Percentiles rank a stretch among this genome's conserved stretches.
Evolutionary conservation across 306 rosid genomes (phyloP).

Genomic region (Acacia confusa): DNA sequence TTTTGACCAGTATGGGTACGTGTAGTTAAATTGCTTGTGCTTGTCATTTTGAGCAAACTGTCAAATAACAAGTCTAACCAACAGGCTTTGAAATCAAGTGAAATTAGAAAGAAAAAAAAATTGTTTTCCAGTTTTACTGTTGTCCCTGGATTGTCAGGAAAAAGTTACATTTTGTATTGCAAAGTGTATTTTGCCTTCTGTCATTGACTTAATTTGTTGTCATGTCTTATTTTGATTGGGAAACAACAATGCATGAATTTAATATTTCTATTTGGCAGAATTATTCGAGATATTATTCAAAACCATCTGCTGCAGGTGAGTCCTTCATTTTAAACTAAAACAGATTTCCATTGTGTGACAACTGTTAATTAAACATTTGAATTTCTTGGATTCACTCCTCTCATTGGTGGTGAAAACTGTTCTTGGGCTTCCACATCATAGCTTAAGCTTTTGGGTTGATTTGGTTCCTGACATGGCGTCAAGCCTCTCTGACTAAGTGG

Average conservation of each 20-base stretch:
- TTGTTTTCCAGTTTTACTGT: constrained; percentile 15
- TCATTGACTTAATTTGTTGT: background rate
- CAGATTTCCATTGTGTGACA: constrained; percentile 2
- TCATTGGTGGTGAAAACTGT: no score
- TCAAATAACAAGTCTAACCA: constrained; percentile 19
- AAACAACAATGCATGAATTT: constrained; percentile 19
- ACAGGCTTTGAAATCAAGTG: background rate
- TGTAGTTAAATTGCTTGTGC: constrained; percentile 10
- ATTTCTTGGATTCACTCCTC: no score
- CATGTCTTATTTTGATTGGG: constrained; percentile 5
- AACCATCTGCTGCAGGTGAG: constrained; percentile 85
- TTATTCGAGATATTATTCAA: constrained; percentile 85
- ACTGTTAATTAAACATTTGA: no score
- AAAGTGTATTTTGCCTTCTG: background rate
- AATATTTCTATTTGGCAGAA: constrained; percentile 46
- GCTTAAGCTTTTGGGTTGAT: no score
- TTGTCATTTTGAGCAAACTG: constrained; percentile 25
- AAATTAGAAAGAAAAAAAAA: background rate
- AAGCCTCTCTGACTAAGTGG: no score
- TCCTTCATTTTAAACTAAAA: constrained; percentile 22
- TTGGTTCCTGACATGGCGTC: no score
- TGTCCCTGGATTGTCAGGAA: background rate
- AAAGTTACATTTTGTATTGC: background rate
- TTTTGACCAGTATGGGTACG: constrained; percentile 89
- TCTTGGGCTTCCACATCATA: no score